Base-by-base conservation (phyloP, 345 rosid genomes). In the Iberis pinnata region DNA sequence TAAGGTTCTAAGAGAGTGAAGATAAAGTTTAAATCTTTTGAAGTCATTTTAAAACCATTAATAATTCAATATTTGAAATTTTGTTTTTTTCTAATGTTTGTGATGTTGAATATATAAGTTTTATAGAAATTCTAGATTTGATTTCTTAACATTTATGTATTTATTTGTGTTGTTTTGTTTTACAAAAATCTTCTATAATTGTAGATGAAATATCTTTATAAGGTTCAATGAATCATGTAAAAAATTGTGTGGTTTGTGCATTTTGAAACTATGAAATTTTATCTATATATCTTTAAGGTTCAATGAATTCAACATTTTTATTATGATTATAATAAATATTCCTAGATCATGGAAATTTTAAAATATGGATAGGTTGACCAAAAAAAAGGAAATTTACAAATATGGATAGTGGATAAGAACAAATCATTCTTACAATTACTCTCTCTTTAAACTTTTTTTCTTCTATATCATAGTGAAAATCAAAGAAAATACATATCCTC, bases 381-480 rank as follows among this genome's bases (percentile, higher is more conserved):
- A n/a, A n/a, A n/a, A n/a, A n/a, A n/a, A n/a, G 25, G 6, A 22
- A 22, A 22, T 2, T 22, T 6, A 31, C 8, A 39, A 32, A 20
- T 43, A 5, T 37, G 24, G 17, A 18, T 53, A 37, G 9, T 26
- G 22, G 38, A 45, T 53, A 53, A 53, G 40, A 37, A 26, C 67
- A 44, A 62, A 53, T 11, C 45, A 61, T 25, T 40, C 32, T 22
- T n/a, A n/a, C n/a, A n/a, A n/a, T n/a, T n/a, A n/a, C n/a, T n/a
- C n/a, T n/a, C n/a, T n/a, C n/a, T n/a, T n/a, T n/a, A n/a, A n/a
- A n/a, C n/a, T n/a, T n/a, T n/a, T n/a, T n/a, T n/a, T n/a, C n/a
- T n/a, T n/a, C n/a, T n/a, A n/a, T n/a, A n/a, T n/a, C n/a, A n/a
- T n/a, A n/a, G n/a, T n/a, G n/a, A n/a, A n/a, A n/a, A n/a, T n/a